Percentiles rank a stretch among this genome's conserved stretches.
These are phyloP conservation scores for Coemansia sp. DNA, from an alignment of 192 early-diverging fungal species.

Conservation along the genomic window DNA sequence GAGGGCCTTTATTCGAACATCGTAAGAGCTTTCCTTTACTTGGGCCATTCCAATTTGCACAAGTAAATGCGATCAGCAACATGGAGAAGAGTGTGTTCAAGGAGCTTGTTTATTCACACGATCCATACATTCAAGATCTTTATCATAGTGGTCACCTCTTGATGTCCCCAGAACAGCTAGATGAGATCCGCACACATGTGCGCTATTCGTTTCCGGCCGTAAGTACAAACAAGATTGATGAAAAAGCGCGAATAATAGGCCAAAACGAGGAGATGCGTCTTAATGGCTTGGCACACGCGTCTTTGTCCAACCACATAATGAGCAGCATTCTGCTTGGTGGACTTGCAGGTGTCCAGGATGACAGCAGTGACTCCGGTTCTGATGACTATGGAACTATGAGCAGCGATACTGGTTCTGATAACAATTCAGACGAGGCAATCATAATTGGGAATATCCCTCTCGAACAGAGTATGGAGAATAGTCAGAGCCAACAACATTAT, in stretches of 20 bases:
- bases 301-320: constrained; percentile 33
- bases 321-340: constrained; percentile 20
- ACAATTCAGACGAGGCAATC: neutral
- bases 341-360: constrained; percentile 8
- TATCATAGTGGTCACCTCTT: constrained; percentile 1
- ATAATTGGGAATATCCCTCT: neutral
- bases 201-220: constrained; percentile 8
- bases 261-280: constrained; percentile 35
- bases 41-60: constrained; percentile 13
- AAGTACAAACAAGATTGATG: constrained; percentile 12
- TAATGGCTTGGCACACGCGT: constrained; percentile 16
- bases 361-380: neutral
- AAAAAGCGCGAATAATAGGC: constrained; percentile 7
- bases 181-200: neutral
- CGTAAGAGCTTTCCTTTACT: constrained; percentile 39
- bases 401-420: neutral
- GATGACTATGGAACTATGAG: constrained; percentile 11
- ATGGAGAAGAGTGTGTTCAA: constrained; percentile 10
- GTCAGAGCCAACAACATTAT: neutral
- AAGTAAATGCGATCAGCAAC: constrained; percentile 5
- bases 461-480: neutral
- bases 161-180: neutral
- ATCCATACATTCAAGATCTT: constrained; percentile 35
- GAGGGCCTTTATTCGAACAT: constrained; percentile 34
- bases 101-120: constrained; percentile 18